These are phyloP conservation scores for Erysimum cheiri DNA, from an alignment of 441 rosid genomes.

Conservation along the genomic window DNA sequence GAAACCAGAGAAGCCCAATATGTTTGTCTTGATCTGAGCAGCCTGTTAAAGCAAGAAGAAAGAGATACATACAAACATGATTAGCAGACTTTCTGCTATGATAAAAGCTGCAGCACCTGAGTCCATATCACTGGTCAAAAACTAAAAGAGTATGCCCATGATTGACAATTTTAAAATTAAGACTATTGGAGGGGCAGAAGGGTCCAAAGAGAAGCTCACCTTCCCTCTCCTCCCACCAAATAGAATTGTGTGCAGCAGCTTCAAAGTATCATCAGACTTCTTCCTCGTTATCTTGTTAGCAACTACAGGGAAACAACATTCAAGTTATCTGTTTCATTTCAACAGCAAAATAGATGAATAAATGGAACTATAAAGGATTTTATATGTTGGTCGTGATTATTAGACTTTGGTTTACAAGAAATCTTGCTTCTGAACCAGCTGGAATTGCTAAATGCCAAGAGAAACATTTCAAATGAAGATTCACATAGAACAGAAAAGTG, in stretches of 20 bases:
- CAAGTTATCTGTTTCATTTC: conserved; percentile 26
- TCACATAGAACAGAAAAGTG: conserved; percentile 1
- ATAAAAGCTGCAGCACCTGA: conserved; percentile 14
- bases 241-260: conserved; percentile 76
- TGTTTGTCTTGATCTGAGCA: conserved; percentile 78
- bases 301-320: conserved; percentile 53
- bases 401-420: conserved; percentile 12
- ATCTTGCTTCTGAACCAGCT: conserved; percentile 17
- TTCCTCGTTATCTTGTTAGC: conserved; percentile 81
- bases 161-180: conserved; percentile 13
- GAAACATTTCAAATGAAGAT: not conserved
- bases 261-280: conserved; percentile 83
- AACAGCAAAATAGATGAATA: conserved; percentile 13
- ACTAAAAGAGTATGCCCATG: conserved; percentile 9
- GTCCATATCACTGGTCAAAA: conserved; percentile 14
- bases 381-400: not conserved
- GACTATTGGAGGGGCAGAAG: not conserved
- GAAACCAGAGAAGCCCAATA: conserved; percentile 91
- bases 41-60: conserved; percentile 68
- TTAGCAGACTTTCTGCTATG: conserved; percentile 33
- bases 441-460: conserved; percentile 11
- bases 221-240: conserved; percentile 91
- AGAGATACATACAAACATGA: conserved; percentile 32
- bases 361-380: conserved; percentile 1
- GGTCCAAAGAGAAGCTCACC: conserved; percentile 46